Conservation (phyloP, 306 rosid species). For the Begonia masoniana region DNA sequence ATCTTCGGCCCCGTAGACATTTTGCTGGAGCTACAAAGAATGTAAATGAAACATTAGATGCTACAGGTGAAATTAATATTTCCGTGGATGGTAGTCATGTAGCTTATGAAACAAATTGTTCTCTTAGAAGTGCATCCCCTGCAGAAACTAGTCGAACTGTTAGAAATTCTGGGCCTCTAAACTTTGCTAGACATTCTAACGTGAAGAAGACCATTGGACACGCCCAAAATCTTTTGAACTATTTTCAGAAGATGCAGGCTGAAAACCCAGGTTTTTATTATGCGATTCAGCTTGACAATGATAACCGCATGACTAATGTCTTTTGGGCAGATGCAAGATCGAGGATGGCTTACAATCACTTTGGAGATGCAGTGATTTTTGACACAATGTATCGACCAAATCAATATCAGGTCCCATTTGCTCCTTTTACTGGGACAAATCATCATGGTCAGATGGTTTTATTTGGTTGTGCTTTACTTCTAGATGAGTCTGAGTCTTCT, state of each 20-base stretch:
- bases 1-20: conserved; percentile 53
- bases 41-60: conserved; percentile 26
- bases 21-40: conserved; percentile 52
- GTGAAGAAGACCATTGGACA: conserved; percentile 59
- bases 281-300: conserved; percentile 72
- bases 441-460: conserved; percentile 37
- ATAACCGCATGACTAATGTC: conserved; percentile 61
- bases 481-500: conserved; percentile 31
- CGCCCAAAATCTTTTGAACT: conserved; percentile 66
- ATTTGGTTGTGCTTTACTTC: conserved; percentile 33
- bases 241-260: conserved; percentile 71
- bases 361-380: conserved; percentile 68
- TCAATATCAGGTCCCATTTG: conserved; percentile 67
- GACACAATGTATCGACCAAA: conserved; percentile 76
- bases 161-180: conserved; percentile 25
- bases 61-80: conserved; percentile 23
- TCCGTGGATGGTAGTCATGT: conserved; percentile 35
- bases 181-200: conserved; percentile 25
- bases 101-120: conserved; percentile 20
- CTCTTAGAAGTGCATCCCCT: conserved; percentile 40
- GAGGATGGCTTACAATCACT: conserved; percentile 54
- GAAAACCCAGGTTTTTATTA: conserved; percentile 65
- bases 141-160: conserved; percentile 27
- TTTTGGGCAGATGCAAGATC: conserved; percentile 81
- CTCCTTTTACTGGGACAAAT: conserved; percentile 74